These are phyloP conservation scores for Fraxinus sp. DNA, from an alignment of 305 asterid genomes.

Conservation along the genomic window DNA sequence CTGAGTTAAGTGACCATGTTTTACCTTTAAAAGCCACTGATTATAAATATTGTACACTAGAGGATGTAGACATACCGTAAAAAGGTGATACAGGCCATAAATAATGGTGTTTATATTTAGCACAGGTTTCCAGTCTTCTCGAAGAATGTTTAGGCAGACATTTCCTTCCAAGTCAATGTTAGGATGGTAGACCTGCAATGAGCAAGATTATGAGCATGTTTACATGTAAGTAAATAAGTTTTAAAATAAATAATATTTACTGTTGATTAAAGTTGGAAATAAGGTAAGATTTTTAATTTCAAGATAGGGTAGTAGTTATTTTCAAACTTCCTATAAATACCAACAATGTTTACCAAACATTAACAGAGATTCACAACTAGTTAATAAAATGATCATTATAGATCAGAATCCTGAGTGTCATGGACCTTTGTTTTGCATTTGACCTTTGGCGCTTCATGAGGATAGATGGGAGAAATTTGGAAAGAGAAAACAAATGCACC, in stretches of 20 bases:
- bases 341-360: not conserved
- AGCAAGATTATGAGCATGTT: not conserved
- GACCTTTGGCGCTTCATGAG: slow-evolving; percentile 94
- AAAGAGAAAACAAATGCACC: slow-evolving; percentile 83
- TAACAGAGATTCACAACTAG: not conserved
- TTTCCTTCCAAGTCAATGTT: slow-evolving; percentile 90
- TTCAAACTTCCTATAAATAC: not conserved
- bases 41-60: not conserved
- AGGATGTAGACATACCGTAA: slow-evolving; percentile 55
- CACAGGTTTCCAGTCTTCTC: slow-evolving; percentile 99
- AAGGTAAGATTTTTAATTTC: not conserved
- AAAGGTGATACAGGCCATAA: slow-evolving; percentile 81
- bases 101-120: slow-evolving; percentile 80
- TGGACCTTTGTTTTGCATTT: slow-evolving; percentile 96
- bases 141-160: slow-evolving; percentile 96
- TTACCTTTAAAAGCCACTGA: not conserved
- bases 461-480: slow-evolving; percentile 80
- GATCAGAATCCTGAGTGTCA: not conserved
- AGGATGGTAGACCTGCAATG: slow-evolving; percentile 88
- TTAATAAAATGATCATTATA: not conserved
- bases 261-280: not conserved
- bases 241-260: not conserved
- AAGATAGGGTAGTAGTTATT: not conserved
- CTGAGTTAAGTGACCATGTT: not conserved
- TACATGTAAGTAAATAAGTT: not conserved